Percentiles rank a stretch among this genome's conserved stretches.
Conservation (phyloP, 495 filamentous ascomycete genomes). For the Hypoxylon rickii region DNA sequence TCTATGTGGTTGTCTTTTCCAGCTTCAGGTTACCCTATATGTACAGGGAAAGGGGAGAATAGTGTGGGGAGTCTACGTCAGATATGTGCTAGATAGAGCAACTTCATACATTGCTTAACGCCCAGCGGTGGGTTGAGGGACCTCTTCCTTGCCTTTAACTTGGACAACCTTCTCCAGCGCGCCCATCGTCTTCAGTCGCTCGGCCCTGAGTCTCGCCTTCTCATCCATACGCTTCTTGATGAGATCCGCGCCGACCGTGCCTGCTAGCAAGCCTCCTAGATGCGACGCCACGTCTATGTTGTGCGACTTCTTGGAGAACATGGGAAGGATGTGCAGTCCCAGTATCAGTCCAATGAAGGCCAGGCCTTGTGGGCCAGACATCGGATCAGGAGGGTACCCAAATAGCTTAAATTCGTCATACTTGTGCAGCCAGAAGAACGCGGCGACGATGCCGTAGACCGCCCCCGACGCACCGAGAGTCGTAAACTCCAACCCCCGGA, state of each 20-base stretch:
- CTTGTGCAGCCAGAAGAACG: slow-evolving; percentile 70
- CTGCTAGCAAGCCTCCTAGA: slow-evolving; percentile 65
- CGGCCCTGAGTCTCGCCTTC: slow-evolving; percentile 31
- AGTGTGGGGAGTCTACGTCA: no score
- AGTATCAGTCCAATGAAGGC: slow-evolving; percentile 53
- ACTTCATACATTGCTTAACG: neutral
- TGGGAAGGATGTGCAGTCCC: slow-evolving; percentile 50
- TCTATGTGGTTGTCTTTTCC: neutral
- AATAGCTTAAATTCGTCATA: slow-evolving; percentile 56
- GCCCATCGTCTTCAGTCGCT: slow-evolving; percentile 28
- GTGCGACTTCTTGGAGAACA: slow-evolving; percentile 38
- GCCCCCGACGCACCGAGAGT: slow-evolving; percentile 76
- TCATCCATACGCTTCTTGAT: slow-evolving; percentile 28
- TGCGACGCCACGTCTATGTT: slow-evolving; percentile 73
- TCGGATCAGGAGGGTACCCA: slow-evolving; percentile 55
- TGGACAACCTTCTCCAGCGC: slow-evolving; percentile 21
- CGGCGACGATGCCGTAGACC: slow-evolving; percentile 67
- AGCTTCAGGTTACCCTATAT: slow-evolving; percentile 1
- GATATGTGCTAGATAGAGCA: no score
- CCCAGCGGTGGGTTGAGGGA: neutral
- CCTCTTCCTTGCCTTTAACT: slow-evolving; percentile 8
- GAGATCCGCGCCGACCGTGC: slow-evolving; percentile 47
- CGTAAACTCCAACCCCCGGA: slow-evolving; percentile 38
- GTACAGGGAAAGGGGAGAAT: slow-evolving; percentile 2
- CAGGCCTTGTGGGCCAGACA: slow-evolving; percentile 55